phyloP scores from a whole-genome alignment of 805 yeast species.

The Spathaspora passalidarum region DNA sequence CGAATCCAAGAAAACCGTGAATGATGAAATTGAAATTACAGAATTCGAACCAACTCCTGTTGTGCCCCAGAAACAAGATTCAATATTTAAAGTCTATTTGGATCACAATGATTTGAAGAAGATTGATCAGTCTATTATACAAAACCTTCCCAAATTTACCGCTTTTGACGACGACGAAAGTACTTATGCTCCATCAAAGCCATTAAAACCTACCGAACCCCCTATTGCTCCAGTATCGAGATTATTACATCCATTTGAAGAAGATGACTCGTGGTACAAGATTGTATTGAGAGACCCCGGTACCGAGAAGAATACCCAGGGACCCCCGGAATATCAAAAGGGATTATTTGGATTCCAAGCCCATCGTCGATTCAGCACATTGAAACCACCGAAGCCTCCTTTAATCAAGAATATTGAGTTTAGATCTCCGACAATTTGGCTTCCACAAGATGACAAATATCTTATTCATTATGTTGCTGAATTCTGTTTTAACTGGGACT shows the following conservation, averaged over 20 bases:
- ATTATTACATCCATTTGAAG: constrained; percentile 60
- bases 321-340: constrained; percentile 46
- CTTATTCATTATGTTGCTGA: constrained; percentile 80
- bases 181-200: constrained; percentile 2
- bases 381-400: constrained; percentile 93
- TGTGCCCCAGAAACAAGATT: neutral
- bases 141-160: constrained; percentile 45
- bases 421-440: constrained; percentile 93
- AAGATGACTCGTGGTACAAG: constrained; percentile 62
- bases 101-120: constrained; percentile 40
- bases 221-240: constrained; percentile 60
- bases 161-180: constrained; percentile 41
- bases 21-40: neutral
- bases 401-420: constrained; percentile 72
- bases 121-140: constrained; percentile 46
- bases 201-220: constrained; percentile 24
- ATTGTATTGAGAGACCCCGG: constrained; percentile 44
- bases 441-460: constrained; percentile 86
- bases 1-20: constrained; percentile 1
- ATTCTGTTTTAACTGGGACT: constrained; percentile 89
- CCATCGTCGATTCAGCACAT: constrained; percentile 54
- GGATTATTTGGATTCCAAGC: constrained; percentile 55
- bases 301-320: constrained; percentile 11
- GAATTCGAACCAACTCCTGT: neutral
- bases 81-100: constrained; percentile 48